phyloP scores from a whole-genome alignment of 2,329 filamentous ascomycete genomes.

The Colletotrichum chlorophyti region DNA sequence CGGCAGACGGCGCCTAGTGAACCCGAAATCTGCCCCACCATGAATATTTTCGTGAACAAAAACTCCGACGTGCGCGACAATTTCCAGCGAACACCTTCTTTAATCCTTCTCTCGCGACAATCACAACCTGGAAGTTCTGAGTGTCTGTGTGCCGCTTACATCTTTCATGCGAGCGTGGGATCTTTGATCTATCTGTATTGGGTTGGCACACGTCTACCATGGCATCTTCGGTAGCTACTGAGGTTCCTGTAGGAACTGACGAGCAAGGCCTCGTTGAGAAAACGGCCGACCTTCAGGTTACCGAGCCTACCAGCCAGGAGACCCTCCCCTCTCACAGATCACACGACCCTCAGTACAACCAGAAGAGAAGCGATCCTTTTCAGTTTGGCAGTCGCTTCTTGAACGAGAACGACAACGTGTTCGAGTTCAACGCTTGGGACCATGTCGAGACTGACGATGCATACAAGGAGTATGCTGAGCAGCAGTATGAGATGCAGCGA shows the following conservation, averaged over 20 bases:
- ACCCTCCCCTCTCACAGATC: conserved; percentile 67
- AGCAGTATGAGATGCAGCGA: conserved; percentile 86
- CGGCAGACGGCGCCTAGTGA: conserved; percentile 14
- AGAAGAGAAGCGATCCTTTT: conserved; percentile 91
- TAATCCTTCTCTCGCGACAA: neutral
- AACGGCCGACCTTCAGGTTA: conserved; percentile 33
- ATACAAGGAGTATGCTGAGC: conserved; percentile 84
- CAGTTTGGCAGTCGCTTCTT: conserved; percentile 92
- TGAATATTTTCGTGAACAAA: conserved; percentile 11
- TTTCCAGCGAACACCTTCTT: neutral
- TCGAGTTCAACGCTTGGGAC: conserved; percentile 98
- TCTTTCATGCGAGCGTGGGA: neutral
- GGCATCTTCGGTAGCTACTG: conserved; percentile 9
- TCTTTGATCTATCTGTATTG: neutral
- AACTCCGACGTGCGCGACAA: conserved; percentile 5
- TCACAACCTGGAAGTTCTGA: conserved; percentile 5
- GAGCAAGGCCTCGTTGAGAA: conserved; percentile 33
- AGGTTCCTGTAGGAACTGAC: conserved; percentile 10
- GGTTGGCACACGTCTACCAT: conserved; percentile 3
- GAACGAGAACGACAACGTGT: conserved; percentile 85
- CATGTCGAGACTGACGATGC: conserved; percentile 92
- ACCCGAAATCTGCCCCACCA: conserved; percentile 16
- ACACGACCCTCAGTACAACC: conserved; percentile 74
- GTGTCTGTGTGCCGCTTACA: conserved; percentile 4
- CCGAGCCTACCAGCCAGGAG: conserved; percentile 12